phyloP scores from a whole-genome alignment of 345 rosid species.

The Dipteronia dyeriana region DNA sequence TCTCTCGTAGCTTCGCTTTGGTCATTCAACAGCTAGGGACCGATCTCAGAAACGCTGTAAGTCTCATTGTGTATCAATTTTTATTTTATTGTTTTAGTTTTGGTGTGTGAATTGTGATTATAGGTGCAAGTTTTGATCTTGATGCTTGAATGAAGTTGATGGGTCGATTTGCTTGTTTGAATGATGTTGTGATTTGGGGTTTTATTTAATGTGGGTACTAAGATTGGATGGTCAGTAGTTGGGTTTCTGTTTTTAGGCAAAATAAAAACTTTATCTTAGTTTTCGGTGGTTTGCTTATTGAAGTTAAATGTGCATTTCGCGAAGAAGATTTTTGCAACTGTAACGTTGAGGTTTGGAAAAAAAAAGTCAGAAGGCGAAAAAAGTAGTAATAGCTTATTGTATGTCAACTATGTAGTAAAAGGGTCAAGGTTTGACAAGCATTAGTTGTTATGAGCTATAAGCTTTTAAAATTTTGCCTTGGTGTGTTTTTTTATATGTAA shows the following conservation, averaged over 20 bases:
- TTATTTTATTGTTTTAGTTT: neutral
- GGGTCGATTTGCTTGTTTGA: neutral
- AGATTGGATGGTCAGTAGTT: neutral
- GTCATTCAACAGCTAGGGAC: slow-evolving; percentile 89
- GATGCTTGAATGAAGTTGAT: neutral
- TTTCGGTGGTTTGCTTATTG: neutral
- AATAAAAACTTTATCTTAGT: no score
- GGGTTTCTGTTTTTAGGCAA: neutral
- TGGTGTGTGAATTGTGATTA: neutral
- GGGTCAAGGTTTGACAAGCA: neutral
- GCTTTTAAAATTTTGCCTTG: neutral
- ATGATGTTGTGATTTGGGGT: neutral
- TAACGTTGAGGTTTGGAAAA: neutral
- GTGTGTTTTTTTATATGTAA: neutral
- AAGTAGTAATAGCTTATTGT: neutral
- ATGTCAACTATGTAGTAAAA: neutral
- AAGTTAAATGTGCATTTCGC: neutral
- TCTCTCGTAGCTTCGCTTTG: slow-evolving; percentile 84
- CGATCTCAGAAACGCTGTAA: slow-evolving; percentile 85
- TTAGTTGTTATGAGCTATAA: neutral
- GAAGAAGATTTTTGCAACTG: neutral
- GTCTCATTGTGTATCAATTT: slow-evolving; percentile 11
- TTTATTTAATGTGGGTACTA: neutral
- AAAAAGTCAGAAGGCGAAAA: neutral
- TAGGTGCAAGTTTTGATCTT: neutral